Evolutionary conservation across 176 grass and related monocot genomes (phyloP), one percentile per base, ranked within the genome.

Genomic region (Raddia distichophylla): DNA sequence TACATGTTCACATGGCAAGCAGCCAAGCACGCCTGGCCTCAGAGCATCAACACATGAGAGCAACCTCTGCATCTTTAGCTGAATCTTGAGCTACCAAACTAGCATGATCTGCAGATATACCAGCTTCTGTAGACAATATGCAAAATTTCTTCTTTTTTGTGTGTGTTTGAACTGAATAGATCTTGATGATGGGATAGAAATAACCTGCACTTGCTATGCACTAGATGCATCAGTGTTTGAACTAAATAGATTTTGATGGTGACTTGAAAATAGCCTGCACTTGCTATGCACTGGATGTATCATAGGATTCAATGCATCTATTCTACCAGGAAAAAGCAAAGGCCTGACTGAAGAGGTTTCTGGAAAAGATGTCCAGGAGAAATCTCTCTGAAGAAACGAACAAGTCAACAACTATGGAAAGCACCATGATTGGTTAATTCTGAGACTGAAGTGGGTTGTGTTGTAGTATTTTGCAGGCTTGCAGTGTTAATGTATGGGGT

Each of bases 1-100:
- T 81, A 89, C 71, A 75, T 76, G n/a, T 33, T 89, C 71, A 85
- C 77, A 85, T 82, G 87, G 64, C 37, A 84, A 56, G 12, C 48
- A 53, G 87, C 57, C 37, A 84, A 56, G 12, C 48, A 53, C 82
- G 71, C 77, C 71, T 81, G 82, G 76, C 57, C 45, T 73, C 42
- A 15, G 50, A 82, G 68, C 64, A 64, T 59, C 71, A 64, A 72
- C 73, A 81, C 72, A 82, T 57, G 87, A 64, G 67, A 34, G 47
- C 40, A 73, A 60, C 62, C 64, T 77, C 50, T 67, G 22, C 48
- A 78, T 72, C 69, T 57, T 45, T 68, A 56, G 56, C 82, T 64
- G 56, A 81, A 85, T 81, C 77, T 71, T 69, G 49, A 76, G 77
- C 55, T 71, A 47, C 63, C 18, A 47, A 55, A 75, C n/a, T 69